Base-by-base conservation (phyloP, 179 eudicot species). In the Beta lomatogona region DNA sequence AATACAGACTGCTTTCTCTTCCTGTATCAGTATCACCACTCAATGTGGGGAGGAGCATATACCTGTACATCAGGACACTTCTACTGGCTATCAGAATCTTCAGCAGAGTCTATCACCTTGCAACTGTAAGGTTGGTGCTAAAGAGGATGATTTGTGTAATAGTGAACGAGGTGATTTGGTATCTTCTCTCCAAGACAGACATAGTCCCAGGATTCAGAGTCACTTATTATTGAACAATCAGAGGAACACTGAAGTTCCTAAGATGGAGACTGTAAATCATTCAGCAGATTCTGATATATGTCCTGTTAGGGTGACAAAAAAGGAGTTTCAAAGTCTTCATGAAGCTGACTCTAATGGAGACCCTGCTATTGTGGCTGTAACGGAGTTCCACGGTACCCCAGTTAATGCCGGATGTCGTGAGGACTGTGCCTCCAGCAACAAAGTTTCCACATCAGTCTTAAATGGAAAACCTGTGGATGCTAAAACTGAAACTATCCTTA, bases 1-100 rank as follows among this genome's bases (percentile, higher is more conserved):
- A 87, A 87, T 68, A 67, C 86, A 69, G 67, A 79, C 64, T 79
- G 73, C 75, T 77, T 82, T 84, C 77, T 82, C 90, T 85, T 80
- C 88, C 57, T 55, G 75, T 70, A 77, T 53, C 82, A 79, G 75
- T 70, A 77, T 53, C 82, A 79, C 67, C 82, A 84, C 83, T 71
- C 86, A 86, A 83, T 77, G 78, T 84, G 92, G 77, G 81, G 84
- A 68, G 48, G 50, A 84, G 67, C 79, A 69, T 76, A 77, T 77
- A 65, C 71, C 73, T 67, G 31, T 73, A 3, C 88, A 79, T 68
- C 73, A 82, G 82, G 81, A 77, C 82, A 74, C 46, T 73, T 83
- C 83, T 77, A 66, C 45, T 84, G 67, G 79, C 69, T 55, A 50
- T 81, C 82, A 79, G 64, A 86, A 71, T 54, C 71, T 14, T 79